Evolutionary conservation across 1,284 basidiomycete genomes (phyloP), one percentile per base, ranked within the genome.

Genomic region (Mycosarcoma mackinlayi): DNA sequence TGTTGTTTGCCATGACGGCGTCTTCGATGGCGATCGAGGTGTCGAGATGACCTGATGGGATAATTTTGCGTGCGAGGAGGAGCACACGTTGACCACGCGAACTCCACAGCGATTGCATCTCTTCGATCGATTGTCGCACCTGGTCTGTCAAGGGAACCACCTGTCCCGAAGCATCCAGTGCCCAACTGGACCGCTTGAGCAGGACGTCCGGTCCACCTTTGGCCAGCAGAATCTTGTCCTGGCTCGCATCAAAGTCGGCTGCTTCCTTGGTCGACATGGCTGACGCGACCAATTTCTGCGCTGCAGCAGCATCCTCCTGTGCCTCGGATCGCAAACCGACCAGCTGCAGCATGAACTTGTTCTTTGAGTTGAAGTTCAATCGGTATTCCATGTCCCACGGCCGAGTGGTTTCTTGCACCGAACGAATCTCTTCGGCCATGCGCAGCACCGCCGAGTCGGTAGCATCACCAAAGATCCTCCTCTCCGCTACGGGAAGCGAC

Each of bases 401-500:
- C 19, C 54, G 62, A 24, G 73, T 64, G 6, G 75, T 56, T 13
- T 76, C 77, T 3, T 63, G 42, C 8, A 85, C 82, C 7, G 82
- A 72, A 24, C 73, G 57, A 10, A 88, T 74, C 4, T 80, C 79
- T 73, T 89, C 88, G 0, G 88, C 85, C 71, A 89, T 88, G 40
- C 87, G 85, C 23, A 89, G 85, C 31, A 89, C 84, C 4, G 88
- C 88, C 14, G 85, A 87, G 69, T 90, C 88, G 0, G 88, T 89
- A 0, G 88, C 86, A 73, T 89, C 88, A 10, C 89, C 89, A 61
- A 87, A 87, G 73, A 89, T 79, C 38, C 78, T 78, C 21, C 86
- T 47, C 42, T 49, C 53, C 7, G 13, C 45, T 23, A 33, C 54
- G 24, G 52, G 51, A 7, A 45, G 58, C 33, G 48, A 67, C 34